Percentiles rank a stretch among this genome's conserved stretches.
These are phyloP conservation scores for Boechera retrofracta DNA, from an alignment of 345 rosid species.

Conservation along the genomic window DNA sequence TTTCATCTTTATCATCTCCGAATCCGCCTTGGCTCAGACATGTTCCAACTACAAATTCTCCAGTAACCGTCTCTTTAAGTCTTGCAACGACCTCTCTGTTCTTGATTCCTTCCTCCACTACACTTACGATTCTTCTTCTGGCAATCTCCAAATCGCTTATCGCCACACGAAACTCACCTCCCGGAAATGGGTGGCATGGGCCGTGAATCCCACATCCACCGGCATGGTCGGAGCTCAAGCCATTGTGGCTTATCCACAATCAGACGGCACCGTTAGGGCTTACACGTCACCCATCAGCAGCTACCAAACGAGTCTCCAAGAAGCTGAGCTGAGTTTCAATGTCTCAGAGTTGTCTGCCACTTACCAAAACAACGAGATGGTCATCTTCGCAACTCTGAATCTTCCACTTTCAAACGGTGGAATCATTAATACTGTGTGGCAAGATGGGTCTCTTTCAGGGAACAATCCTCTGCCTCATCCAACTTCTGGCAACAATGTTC, in stretches of 20 bases:
- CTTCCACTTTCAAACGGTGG: conserved; percentile 42
- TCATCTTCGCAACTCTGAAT: conserved; percentile 61
- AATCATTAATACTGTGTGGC: conserved; percentile 77
- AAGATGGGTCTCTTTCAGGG: conserved; percentile 65
- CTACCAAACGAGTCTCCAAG: conserved; percentile 52
- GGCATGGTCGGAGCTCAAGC: conserved; percentile 84
- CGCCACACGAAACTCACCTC: conserved; percentile 56
- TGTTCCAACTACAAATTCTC: conserved; percentile 62
- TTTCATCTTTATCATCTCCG: background rate
- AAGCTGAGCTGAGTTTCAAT: conserved; percentile 60
- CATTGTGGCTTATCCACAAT: conserved; percentile 64
- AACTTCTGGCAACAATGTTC: conserved; percentile 57
- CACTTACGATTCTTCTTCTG: conserved; percentile 56
- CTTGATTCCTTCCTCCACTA: conserved; percentile 69
- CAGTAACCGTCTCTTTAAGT: conserved; percentile 51
- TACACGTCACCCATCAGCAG: conserved; percentile 64
- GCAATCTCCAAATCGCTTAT: conserved; percentile 64
- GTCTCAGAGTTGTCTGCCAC: conserved; percentile 61
- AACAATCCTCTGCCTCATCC: conserved; percentile 50
- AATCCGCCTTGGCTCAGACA: conserved; percentile 43
- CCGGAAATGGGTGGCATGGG: conserved; percentile 79
- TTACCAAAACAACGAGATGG: conserved; percentile 55
- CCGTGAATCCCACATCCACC: conserved; percentile 63
- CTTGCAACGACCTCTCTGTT: conserved; percentile 71
- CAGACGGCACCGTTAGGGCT: conserved; percentile 57